Evolutionary conservation across 176 grass and related monocot genomes (phyloP).

Genomic region (Triticum urartu): DNA sequence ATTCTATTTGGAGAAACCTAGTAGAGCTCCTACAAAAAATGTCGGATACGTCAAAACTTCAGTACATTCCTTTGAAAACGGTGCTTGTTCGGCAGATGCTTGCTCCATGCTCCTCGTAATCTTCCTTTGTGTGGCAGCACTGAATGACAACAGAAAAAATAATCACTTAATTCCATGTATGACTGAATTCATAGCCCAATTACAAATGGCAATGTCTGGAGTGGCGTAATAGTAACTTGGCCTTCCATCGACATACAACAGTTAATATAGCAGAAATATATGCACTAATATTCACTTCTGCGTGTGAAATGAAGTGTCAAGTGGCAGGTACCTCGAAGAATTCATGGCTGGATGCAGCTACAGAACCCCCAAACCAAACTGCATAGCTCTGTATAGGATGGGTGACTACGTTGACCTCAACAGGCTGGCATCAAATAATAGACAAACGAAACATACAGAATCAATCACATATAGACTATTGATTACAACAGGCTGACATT

Average conservation of each 20-base stretch:
- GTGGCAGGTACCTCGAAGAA: constrained; percentile 63
- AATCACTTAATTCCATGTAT: not conserved
- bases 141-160: constrained; percentile 37
- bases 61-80: constrained; percentile 99
- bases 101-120: constrained; percentile 95
- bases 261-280: constrained; percentile 12
- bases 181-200: not conserved
- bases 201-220: not conserved
- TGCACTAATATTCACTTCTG: not conserved
- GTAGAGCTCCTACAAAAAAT: constrained; percentile 25
- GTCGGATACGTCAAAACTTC: constrained; percentile 19
- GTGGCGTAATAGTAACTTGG: not conserved
- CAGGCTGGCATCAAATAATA: constrained; percentile 54
- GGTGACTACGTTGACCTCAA: constrained; percentile 92
- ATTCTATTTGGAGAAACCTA: constrained; percentile 43
- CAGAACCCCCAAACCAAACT: constrained; percentile 97
- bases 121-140: constrained; percentile 94
- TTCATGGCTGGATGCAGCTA: constrained; percentile 93
- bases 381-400: constrained; percentile 93
- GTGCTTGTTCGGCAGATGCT: constrained; percentile 94
- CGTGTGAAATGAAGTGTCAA: constrained; percentile 11
- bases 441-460: constrained; percentile 22
- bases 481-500: not conserved
- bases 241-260: constrained; percentile 2
- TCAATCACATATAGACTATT: not conserved